Base-by-base conservation (phyloP, 108 stramenopile genomes). In the Tribonema minus region DNA sequence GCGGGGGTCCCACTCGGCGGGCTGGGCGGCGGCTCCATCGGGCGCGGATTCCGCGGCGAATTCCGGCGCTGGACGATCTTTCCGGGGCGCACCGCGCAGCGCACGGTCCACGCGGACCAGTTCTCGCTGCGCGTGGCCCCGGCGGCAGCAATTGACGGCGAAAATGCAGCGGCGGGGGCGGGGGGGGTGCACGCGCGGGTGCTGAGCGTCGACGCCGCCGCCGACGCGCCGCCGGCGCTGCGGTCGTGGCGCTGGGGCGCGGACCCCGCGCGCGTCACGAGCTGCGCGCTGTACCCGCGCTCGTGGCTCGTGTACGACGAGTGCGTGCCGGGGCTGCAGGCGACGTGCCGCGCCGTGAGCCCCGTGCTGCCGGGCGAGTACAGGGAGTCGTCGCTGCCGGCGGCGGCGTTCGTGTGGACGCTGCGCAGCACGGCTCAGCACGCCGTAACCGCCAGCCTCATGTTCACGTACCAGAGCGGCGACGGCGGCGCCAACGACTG, bases 1-100 rank as follows among this genome's bases (percentile, higher is more conserved):
- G 84, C 75, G 4, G 84, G 84, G 7, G 78, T 67, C 3, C 84
- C 84, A 5, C 29, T 72, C 28, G 84, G 84, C 34, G 84, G 78
- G 1, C 32, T 84, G 23, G 84, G 84, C 0, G 75, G 84, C 2
- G 84, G 84, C 7, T 37, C 61, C 30, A 84, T 84, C 26, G 84
- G 84, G 31, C 30, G 84, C 31, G 84, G 84, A 9, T 72, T 81
- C 25, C 29, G 71, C 12, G 84, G 84, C 33, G 84, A 84, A 25
- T 84, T 84, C 35, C 37, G 84, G 20, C 64, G 84, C 6, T 84
- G 84, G 84, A 71, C 65, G 41, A 25, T 84, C 28, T 37, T 4
- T 40, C 84, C 84, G 23, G 84, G 84, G 6, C n/a, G 72, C 63
- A 80, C 79, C 68, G 39, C 34, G 58, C 84, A 84, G 12, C 36